Evolutionary conservation across 805 yeast species (phyloP).

Genomic region (Candida chauliodis): DNA sequence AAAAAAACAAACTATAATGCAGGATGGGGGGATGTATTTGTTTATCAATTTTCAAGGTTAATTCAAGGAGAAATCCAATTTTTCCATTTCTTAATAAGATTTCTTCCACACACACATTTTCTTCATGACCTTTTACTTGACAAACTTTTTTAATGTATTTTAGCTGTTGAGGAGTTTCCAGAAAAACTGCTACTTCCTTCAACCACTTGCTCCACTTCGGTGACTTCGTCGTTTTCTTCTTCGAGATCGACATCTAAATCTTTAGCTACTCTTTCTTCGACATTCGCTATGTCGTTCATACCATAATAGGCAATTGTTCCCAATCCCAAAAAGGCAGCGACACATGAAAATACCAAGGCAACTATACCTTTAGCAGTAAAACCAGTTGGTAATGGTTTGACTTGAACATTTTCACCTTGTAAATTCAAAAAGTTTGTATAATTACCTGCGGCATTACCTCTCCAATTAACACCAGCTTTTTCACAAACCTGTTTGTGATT

Average conservation of each 20-base stretch:
- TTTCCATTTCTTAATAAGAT: slow-evolving; percentile 3
- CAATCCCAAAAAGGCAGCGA: slow-evolving; percentile 83
- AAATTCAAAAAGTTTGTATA: slow-evolving; percentile 61
- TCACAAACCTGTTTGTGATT: slow-evolving; percentile 61
- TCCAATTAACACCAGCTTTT: slow-evolving; percentile 45
- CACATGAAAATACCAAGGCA: slow-evolving; percentile 85
- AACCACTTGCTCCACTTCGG: slow-evolving; percentile 10
- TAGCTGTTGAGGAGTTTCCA: slow-evolving; percentile 2
- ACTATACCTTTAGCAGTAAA: slow-evolving; percentile 95
- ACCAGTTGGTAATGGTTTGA: slow-evolving; percentile 69
- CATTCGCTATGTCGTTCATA: slow-evolving; percentile 70
- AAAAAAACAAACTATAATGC: slow-evolving; percentile 4
- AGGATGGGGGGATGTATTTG: slow-evolving; percentile 8
- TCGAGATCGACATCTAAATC: slow-evolving; percentile 50
- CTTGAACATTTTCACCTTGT: slow-evolving; percentile 72
- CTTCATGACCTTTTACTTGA: slow-evolving; percentile 16
- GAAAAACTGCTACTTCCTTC: neutral
- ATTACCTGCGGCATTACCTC: slow-evolving; percentile 92
- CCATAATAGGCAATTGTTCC: slow-evolving; percentile 78
- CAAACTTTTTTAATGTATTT: neutral
- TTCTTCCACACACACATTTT: slow-evolving; percentile 17
- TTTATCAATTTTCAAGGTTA: slow-evolving; percentile 3
- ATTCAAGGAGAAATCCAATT: slow-evolving; percentile 1
- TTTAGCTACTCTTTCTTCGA: slow-evolving; percentile 59
- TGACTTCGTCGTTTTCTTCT: slow-evolving; percentile 19